phyloP scores from a whole-genome alignment of 177 flowering plant species.

The Tripterygium wilfordii region DNA sequence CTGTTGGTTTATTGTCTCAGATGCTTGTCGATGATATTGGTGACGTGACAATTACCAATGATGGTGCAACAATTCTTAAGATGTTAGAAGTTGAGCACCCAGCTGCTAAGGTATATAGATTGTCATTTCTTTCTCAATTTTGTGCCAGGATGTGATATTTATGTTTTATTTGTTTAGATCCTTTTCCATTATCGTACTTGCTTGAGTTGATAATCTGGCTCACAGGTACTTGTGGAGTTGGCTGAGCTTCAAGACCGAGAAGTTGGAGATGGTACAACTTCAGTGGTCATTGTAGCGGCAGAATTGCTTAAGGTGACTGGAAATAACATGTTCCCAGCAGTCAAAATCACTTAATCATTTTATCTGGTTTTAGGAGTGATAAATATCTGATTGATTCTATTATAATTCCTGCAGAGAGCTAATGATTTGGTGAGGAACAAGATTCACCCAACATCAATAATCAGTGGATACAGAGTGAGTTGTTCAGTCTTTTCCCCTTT shows the following conservation, averaged over 20 bases:
- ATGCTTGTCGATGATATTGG: conserved; percentile 99
- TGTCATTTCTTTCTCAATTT: not conserved
- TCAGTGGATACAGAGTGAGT: conserved; percentile 93
- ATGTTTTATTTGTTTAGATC: not conserved
- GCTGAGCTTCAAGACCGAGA: conserved; percentile 99
- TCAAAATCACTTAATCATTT: not conserved
- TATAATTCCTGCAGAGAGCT: conserved; percentile 62
- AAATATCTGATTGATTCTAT: not conserved
- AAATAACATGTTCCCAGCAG: not conserved
- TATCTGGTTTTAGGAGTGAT: not conserved
- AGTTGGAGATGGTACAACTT: conserved; percentile 99
- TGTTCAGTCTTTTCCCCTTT: not conserved
- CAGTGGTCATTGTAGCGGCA: conserved; percentile 97
- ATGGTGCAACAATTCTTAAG: conserved; percentile 97
- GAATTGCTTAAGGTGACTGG: conserved; percentile 83
- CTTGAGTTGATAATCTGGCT: conserved; percentile 3
- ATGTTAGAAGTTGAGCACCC: conserved; percentile 99
- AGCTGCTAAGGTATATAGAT: conserved; percentile 79
- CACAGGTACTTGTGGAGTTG: conserved; percentile 92
- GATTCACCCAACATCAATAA: conserved; percentile 96
- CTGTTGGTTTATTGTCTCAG: too few species aligned
- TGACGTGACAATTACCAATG: conserved; percentile 95
- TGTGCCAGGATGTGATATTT: conserved; percentile 2
- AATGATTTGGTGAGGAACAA: conserved; percentile 92
- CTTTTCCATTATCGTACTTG: not conserved